A percentile compares a stretch with the other conserved stretches of the same genome.
phyloP scores from a whole-genome alignment of 1,139 yeast species.

The Candida tropicalis region DNA sequence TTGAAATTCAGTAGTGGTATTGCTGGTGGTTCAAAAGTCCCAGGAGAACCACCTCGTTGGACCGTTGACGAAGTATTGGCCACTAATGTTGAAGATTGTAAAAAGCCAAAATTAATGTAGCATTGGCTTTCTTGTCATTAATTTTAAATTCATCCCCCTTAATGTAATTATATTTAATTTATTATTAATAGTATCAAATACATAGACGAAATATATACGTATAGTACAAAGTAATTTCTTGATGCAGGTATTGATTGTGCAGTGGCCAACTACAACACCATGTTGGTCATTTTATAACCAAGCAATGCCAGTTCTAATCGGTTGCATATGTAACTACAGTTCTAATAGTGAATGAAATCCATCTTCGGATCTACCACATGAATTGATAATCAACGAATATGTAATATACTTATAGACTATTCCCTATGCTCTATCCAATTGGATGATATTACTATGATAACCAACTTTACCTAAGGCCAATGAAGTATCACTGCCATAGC shows the following conservation, averaged over 20 bases:
- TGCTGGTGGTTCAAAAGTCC: conserved; percentile 63
- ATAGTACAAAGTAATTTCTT: background rate
- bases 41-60: conserved; percentile 74
- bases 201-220: conserved; percentile 3
- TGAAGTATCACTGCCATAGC: conserved; percentile 89
- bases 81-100: conserved; percentile 74
- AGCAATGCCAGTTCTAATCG: too few relatives aligned
- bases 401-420: too few relatives aligned
- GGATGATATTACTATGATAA: conserved; percentile 61
- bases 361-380: too few relatives aligned
- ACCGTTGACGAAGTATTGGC: conserved; percentile 74
- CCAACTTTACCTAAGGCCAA: conserved; percentile 79
- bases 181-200: background rate
- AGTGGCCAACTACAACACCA: too few relatives aligned
- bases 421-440: conserved; percentile 67
- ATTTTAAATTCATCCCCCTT: background rate
- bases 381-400: too few relatives aligned
- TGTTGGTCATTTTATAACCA: too few relatives aligned
- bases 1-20: conserved; percentile 79
- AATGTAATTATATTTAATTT: background rate
- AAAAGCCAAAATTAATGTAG: conserved; percentile 28
- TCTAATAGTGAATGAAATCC: too few relatives aligned
- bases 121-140: too few relatives aligned
- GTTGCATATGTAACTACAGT: too few relatives aligned
- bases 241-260: too few relatives aligned